Conservation (phyloP, 2,329 filamentous ascomycete genomes). For the Fusarium sp. region DNA sequence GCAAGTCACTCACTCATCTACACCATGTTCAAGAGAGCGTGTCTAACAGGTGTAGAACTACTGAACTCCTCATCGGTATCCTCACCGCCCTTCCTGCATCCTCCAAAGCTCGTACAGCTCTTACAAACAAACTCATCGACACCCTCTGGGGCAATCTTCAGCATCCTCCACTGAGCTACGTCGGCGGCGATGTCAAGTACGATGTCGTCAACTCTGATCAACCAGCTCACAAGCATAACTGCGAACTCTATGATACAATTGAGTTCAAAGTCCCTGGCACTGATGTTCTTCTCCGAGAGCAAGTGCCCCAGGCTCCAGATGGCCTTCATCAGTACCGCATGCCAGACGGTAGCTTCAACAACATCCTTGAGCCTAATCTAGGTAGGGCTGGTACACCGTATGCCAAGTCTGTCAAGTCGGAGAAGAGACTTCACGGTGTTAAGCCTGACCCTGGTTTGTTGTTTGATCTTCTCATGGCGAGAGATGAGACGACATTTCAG, state of each 20-base stretch:
- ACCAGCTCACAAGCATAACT: constrained; percentile 47
- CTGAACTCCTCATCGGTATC: constrained; percentile 53
- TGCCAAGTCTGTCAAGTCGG: constrained; percentile 70
- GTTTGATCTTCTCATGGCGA: constrained; percentile 74
- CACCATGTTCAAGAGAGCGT: neutral
- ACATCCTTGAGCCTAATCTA: constrained; percentile 68
- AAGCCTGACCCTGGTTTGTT: constrained; percentile 72
- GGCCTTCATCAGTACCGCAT: constrained; percentile 49
- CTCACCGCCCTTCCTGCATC: constrained; percentile 49
- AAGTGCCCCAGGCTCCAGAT: constrained; percentile 49
- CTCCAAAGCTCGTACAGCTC: constrained; percentile 45
- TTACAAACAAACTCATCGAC: constrained; percentile 61
- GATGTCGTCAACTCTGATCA: constrained; percentile 46
- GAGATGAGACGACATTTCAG: constrained; percentile 59
- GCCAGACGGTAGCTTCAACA: constrained; percentile 59
- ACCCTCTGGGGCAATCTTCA: constrained; percentile 64
- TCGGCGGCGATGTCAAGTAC: constrained; percentile 54
- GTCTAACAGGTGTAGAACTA: constrained; percentile 46
- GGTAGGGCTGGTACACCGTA: constrained; percentile 74
- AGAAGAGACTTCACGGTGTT: constrained; percentile 64
- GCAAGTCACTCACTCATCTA: constrained; percentile 33
- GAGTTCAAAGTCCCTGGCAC: constrained; percentile 53
- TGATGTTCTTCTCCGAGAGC: constrained; percentile 49
- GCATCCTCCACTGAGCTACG: constrained; percentile 60
- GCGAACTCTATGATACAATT: constrained; percentile 46